Evolutionary conservation across 768 basidiomycete genomes (phyloP), one percentile per base, ranked within the genome.

Genomic region (Termitomyces sp.): DNA sequence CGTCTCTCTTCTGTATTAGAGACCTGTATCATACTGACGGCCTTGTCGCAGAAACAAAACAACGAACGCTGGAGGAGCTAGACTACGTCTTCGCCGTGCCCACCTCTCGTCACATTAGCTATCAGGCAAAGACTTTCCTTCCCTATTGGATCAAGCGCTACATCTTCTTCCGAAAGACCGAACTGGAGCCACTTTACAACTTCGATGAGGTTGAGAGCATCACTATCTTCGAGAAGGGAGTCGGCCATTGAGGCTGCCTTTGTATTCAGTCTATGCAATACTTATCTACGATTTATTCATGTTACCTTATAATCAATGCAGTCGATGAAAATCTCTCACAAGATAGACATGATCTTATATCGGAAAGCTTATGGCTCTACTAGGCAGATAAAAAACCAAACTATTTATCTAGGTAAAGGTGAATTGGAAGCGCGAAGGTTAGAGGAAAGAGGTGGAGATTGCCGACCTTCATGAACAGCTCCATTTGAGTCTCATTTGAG

Each of bases 31-130:
- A 50, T 43, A 37, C 44, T 34, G 40, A 45, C 37, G 13, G 51
- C n/a, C 32, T 12, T 46, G 39, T 24, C 20, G 57, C 62, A 75
- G 80, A 80, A 77, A 79, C 82, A 14, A 79, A 81, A 63, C 79
- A 82, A 68, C 71, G 79, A 12, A 83, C 81, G 2, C 70, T 85
- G 5, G 77, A 81, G 46, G 76, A 80, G 65, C 73, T 79, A 5
- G 80, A 82, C 57, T 77, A 81, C 51, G 77, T 82, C 33, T 81
- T 82, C 45, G 79, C 80, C 12, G 81, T 85, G 2, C 81, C 82
- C 7, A 81, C 76, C 0, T 63, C 68, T 22, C 74, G 67, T 47
- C 81, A 82, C 60, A 69, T 70, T 0, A 60, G 67, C 1, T 85
- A 84, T 61, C 81, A 83, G 59, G 39, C 73, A 27, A 71, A 64